Evolutionary conservation across 1,284 basidiomycete species (phyloP), one percentile per base, ranked within the genome.

Genomic region (Afroboletus lepidellus): DNA sequence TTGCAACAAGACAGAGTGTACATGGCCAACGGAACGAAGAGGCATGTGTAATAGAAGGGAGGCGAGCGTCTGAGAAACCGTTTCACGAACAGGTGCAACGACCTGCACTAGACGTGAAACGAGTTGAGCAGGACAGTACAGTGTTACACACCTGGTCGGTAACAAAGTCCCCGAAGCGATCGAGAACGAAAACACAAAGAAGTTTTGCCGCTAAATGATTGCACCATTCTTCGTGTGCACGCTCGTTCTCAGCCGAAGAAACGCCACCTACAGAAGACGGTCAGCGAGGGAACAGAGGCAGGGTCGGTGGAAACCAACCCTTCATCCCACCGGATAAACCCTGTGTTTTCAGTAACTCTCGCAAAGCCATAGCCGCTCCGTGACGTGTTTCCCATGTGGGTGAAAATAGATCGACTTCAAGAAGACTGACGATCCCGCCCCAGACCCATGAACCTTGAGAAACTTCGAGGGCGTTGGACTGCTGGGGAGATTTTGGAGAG

Each of bases 91-190:
- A 24, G 97, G 97, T 6, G 96, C 96, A 18, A 99, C 85, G 43
- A 98, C 93, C 82, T 93, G 46, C 7, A 41, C 25, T 18, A 15
- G 3, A 9, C 3, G 68, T 25, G 47, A 49, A 21, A 51, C 12
- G 25, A 5, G 25, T 30, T 23, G 5, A 38, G 18, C n/a, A 44
- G 32, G 20, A 34, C 36, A 42, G 3, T 16, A 15, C 18, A 27
- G 46, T 29, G 41, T 27, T n/a, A 58, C 61, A 36, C 43, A 75
- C 90, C 69, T 93, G 94, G 67, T 99, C 97, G 8, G 94, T 92
- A 38, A 98, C 87, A 66, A 97, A 99, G 73, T 99, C 97, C 8
- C 95, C 94, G 61, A 99, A 98, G 15, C 97, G 84, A 71, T 99
- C 97, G 18, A 98, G 78, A n/a, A 94, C 88, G 59, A 99, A 90